Evolutionary conservation across 768 basidiomycete genomes (phyloP), one percentile per base, ranked within the genome.

Genomic region (Punctularia strigosozonata): DNA sequence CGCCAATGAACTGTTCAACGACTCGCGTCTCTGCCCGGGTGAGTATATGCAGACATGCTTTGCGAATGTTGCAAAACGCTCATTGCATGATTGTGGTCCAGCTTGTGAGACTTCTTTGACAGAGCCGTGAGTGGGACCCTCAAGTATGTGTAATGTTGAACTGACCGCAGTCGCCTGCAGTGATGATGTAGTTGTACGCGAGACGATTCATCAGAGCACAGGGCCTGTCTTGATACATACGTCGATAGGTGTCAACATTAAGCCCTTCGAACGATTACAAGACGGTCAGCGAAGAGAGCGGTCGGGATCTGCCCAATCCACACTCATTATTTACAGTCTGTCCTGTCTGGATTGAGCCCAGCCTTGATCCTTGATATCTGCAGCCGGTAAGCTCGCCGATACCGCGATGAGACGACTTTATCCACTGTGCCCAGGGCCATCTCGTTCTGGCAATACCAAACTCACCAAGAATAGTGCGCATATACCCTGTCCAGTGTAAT

Each of bases 251-350:
- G 20, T 85, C 79, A 60, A 85, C 83, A 2, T 59, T 90, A 14
- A 80, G 83, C 49, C 87, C 87, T 0, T 78, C 85, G 4, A 90
- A 90, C 52, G 87, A 90, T 57, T 90, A 89, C 60, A 90, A 89
- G 63, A 90, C 87, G 36, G 87, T 82, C 52, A 52, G 65, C 46
- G 39, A 43, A 43, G 39, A 58, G 66, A 66, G 68, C 61, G 57
- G 61, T 54, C 41, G 44, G 22, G 25, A 19, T n/a, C 10, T 38
- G 12, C 40, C 33, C 17, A 33, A 40, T 28, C 24, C 23, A 15
- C 39, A 40, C 44, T 45, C 36, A 43, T 18, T 18, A 28, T 22
- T 32, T 12, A 8, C 45, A 90, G 86, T 89, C 87, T 15, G 87
- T 90, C 42, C 63, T 90, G 33, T 87, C 87, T 20, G 87, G 87